Evolutionary conservation across 1,139 yeast species (phyloP), one percentile per base, ranked within the genome.

Genomic region (Wickerhamiella infanticola): DNA sequence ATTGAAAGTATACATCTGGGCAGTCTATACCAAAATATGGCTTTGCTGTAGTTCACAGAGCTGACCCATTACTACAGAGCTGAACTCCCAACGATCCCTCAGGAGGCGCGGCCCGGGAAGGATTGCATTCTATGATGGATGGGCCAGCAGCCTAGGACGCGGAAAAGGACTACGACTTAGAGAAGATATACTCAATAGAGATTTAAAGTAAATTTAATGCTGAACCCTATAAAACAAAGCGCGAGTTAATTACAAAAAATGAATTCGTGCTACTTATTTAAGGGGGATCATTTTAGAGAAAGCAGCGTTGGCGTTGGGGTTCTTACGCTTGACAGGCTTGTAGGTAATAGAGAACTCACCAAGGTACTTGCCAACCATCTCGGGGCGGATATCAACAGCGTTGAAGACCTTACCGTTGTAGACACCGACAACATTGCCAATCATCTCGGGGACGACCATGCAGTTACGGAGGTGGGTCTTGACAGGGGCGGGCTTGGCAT

Each of bases 331-430:
- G 79, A 90, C 97, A 69, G 99, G 98, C 72, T 95, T 84, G 80
- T 93, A 93, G 66, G 98, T 76, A 74, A 93, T 90, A 68, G 98
- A 90, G 84, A 93, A 90, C 78, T 93, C 99, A 76, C 96, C 99
- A 67, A 93, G 84, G 93, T 93, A 93, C 82, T 88, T 95, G 69
- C 98, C 98, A 69, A 88, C 88, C 98, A 93, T 90, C 78, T 93
- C 99, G 66, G 98, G 96, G 73, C 77, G 86, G 74, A 93, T 75
- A 74, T 93, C 99, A 72, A 90, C 96, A 66, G 82, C 84, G 94
- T 88, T 90, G 61, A 93, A 93, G 64, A 78, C 86, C 79, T 93
- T 93, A 77, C 99, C 99, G 80, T 93, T 93, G 95, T 93, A 90
- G 64, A 93, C 84, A 75, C 97, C 97, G 63, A 93, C 80, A 62